Conservation (phyloP, 2,329 filamentous ascomycete species). For the Verticillium dahliae region DNA sequence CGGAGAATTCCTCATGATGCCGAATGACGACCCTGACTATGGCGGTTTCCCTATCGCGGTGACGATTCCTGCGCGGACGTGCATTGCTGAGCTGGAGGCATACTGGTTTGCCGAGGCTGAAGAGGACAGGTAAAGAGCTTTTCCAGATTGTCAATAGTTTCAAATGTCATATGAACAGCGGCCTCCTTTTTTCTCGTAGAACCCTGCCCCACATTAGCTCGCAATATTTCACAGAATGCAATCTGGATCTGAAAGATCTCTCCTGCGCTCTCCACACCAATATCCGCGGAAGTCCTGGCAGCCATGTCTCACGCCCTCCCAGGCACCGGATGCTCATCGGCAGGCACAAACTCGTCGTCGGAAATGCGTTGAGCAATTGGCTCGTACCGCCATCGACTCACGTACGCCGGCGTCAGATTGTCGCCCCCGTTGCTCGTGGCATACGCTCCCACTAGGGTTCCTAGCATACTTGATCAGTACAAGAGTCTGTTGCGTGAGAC, state of each 20-base stretch:
- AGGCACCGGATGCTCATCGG: background rate
- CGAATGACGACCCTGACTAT: constrained; percentile 48
- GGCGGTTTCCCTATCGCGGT: constrained; percentile 49
- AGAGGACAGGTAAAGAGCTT: constrained; percentile 10
- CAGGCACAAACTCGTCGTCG: background rate
- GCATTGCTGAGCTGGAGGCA: constrained; percentile 33
- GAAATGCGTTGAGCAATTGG: constrained; percentile 12
- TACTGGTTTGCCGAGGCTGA: constrained; percentile 25
- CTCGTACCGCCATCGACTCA: constrained; percentile 39
- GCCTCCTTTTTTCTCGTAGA: background rate
- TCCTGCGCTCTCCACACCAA: no score
- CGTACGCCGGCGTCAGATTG: constrained; percentile 35
- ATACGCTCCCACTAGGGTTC: constrained; percentile 43
- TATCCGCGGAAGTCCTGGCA: no score
- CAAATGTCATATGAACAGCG: background rate
- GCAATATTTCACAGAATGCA: background rate
- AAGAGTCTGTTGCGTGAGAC: background rate
- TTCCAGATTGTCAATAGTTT: background rate
- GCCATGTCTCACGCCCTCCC: background rate
- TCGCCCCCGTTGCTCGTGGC: constrained; percentile 43
- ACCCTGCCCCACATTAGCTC: background rate
- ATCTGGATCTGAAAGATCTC: no score
- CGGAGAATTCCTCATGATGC: constrained; percentile 46
- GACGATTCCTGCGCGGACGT: constrained; percentile 44
- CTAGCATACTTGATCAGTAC: constrained; percentile 17